Evolutionary conservation across 208 protist genomes (phyloP), one percentile per base, ranked within the genome.

Genomic region (Acanthamoeba triangularis): DNA sequence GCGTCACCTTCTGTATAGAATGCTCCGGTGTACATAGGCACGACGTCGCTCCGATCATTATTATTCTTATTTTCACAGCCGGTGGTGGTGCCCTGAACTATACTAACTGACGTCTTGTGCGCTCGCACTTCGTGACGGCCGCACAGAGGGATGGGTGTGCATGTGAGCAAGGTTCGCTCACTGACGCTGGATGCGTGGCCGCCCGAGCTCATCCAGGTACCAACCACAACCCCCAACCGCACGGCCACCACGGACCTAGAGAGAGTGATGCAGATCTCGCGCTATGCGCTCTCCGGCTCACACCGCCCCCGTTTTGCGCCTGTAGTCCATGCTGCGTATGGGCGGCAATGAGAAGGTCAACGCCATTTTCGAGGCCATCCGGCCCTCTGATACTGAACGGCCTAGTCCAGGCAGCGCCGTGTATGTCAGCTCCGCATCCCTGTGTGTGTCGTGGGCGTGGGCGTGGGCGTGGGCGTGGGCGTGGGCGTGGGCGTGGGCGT

Each of bases 1-100:
- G 97, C 49, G 52, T 98, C 25, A 97, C 97, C 35, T 93, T 98
- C 35, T 98, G 97, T 67, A 98, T 98, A 25, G 94, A 95, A 30
- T 98, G 97, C 72, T 95, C 90, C 72, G 97, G 96, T 63, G 76
- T 98, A 11, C 97, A 98, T 82, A 72, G 63, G 63, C 6, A 14
- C 63, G 63, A 37, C 10, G 23, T 18, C 11, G 56, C 18, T 28
- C 56, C 18, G 13, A 10, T 35, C 63, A 11, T n/a, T 3, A 3
- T 28, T 69, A 28, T 28, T 5, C 1, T 35, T 28, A n/a, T 69
- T 28, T 6, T 52, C 49, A 52, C 11, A 11, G 14, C 13, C 13
- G 14, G 49, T 54, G 49, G 14, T 54, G n/a, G n/a, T n/a, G n/a
- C n/a, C n/a, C n/a, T n/a, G n/a, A n/a, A n/a, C n/a, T n/a, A n/a